phyloP scores from a whole-genome alignment of 2,329 filamentous ascomycete species.

The Pseudogymnoascus pannorum region DNA sequence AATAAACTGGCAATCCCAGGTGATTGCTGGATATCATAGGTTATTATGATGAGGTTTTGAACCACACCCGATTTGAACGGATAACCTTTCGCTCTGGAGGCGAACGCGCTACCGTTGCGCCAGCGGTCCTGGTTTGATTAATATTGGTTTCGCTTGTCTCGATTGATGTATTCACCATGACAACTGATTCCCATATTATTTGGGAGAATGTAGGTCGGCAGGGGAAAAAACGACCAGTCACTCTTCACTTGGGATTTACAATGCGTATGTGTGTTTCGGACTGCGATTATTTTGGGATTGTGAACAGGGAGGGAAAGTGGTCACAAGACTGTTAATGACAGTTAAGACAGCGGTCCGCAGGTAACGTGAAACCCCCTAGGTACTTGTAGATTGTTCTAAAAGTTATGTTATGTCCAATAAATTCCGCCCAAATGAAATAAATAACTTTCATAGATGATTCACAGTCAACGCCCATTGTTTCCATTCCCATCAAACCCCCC shows the following conservation, averaged over 20 bases:
- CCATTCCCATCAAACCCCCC: neutral
- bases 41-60: conserved; percentile 2
- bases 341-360: neutral
- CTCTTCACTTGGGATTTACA: neutral
- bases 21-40: conserved; percentile 1
- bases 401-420: conserved; percentile 1
- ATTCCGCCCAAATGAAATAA: neutral
- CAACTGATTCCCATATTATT: no score
- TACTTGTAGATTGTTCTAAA: neutral
- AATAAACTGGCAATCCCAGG: neutral
- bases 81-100: conserved; percentile 4
- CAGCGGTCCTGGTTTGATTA: conserved; percentile 3
- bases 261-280: neutral
- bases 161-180: neutral
- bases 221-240: neutral
- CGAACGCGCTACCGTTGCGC: conserved; percentile 4
- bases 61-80: conserved; percentile 5
- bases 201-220: no score
- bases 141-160: neutral
- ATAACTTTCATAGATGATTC: no score
- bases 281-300: neutral
- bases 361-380: neutral
- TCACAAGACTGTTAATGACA: neutral
- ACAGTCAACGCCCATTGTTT: neutral
- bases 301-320: neutral